Conservation (phyloP, 495 filamentous ascomycete genomes). For the Hypoxylon lienhwacheense region DNA sequence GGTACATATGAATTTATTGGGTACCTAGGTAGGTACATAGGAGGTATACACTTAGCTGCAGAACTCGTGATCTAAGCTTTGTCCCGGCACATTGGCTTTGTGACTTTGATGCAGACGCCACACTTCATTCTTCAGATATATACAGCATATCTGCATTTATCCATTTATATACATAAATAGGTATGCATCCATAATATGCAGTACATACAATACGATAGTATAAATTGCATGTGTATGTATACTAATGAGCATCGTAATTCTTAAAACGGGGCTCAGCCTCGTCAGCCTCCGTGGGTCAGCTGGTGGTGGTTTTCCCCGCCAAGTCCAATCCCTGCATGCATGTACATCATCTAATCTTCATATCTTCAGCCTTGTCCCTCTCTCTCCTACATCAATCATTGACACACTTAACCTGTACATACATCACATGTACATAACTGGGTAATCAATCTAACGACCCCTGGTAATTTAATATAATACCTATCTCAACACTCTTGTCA, state of each 20-base stretch:
- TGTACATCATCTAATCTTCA: slow-evolving; percentile 26
- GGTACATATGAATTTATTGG: too few relatives aligned
- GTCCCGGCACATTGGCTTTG: slow-evolving; percentile 4
- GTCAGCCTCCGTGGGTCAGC: slow-evolving; percentile 27
- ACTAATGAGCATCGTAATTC: too few relatives aligned
- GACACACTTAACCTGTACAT: background rate
- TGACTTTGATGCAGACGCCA: slow-evolving; percentile 13
- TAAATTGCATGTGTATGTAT: too few relatives aligned
- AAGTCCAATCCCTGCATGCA: slow-evolving; percentile 23
- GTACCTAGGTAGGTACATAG: too few relatives aligned
- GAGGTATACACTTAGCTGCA: background rate
- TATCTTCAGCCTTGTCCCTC: slow-evolving; percentile 18
- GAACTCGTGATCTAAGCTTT: background rate
- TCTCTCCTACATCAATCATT: background rate
- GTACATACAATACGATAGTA: background rate
- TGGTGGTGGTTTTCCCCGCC: slow-evolving; percentile 20
- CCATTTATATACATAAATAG: background rate
- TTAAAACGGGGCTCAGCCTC: slow-evolving; percentile 20
- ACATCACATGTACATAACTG: slow-evolving; percentile 2
- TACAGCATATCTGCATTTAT: background rate
- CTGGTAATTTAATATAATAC: slow-evolving; percentile 10
- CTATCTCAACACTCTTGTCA: background rate
- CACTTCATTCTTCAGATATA: background rate
- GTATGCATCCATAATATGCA: too few relatives aligned
- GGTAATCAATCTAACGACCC: background rate